These are phyloP conservation scores for Suaeda aralocaspica DNA, from an alignment of 148 eudicot species.

Conservation along the genomic window DNA sequence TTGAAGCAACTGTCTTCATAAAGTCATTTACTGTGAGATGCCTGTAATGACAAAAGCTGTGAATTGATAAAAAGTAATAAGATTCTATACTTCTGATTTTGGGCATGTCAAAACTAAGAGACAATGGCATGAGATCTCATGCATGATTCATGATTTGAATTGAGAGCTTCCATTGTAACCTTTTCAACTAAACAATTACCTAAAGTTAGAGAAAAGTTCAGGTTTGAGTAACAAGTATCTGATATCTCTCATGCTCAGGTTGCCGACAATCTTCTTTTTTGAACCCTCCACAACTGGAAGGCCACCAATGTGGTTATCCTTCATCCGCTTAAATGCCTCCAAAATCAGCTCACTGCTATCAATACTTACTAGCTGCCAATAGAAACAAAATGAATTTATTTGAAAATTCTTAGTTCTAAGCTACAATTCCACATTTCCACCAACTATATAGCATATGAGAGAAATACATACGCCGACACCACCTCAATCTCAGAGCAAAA, in stretches of 20 bases:
- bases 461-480: no score
- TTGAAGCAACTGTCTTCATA: slow-evolving; percentile 45
- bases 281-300: slow-evolving; percentile 86
- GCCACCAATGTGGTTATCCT: slow-evolving; percentile 81
- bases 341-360: slow-evolving; percentile 58
- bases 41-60: slow-evolving; percentile 39
- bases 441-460: background rate
- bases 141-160: background rate
- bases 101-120: background rate
- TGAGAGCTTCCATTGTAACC: background rate
- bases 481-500: no score
- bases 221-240: slow-evolving; percentile 70
- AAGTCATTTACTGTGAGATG: slow-evolving; percentile 66
- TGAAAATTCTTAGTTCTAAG: background rate
- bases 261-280: slow-evolving; percentile 69
- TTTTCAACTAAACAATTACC: slow-evolving; percentile 39
- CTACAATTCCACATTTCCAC: no score
- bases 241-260: slow-evolving; percentile 83
- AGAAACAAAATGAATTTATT: background rate
- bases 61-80: background rate
- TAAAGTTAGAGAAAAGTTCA: slow-evolving; percentile 66
- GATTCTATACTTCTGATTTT: background rate
- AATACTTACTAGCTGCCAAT: slow-evolving; percentile 65
- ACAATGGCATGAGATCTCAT: background rate
- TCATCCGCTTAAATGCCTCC: slow-evolving; percentile 92